Percentiles rank a stretch among this genome's conserved stretches.
Conservation (phyloP, 441 rosid species). For the Erysimum cheiri region DNA sequence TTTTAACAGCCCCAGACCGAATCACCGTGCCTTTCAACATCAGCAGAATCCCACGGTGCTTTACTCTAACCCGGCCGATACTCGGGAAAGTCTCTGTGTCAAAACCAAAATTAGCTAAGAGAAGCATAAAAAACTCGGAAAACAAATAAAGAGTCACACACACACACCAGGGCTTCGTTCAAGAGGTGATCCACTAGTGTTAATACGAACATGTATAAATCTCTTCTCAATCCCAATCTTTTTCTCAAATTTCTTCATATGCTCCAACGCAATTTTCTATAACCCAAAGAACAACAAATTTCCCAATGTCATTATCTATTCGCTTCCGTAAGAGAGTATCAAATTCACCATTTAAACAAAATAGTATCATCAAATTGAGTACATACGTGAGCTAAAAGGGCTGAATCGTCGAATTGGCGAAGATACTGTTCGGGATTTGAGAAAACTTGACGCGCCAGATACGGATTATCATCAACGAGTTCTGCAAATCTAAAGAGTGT, state of each 20-base stretch:
- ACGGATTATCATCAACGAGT: conserved; percentile 67
- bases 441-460: conserved; percentile 66
- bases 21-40: conserved; percentile 92
- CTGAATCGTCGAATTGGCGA: conserved; percentile 71
- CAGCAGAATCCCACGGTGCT: conserved; percentile 82
- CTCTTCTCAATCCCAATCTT: conserved; percentile 66
- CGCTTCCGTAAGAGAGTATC: no score
- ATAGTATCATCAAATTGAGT: background rate
- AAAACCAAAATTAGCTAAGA: conserved; percentile 30
- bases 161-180: conserved; percentile 77
- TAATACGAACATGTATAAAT: conserved; percentile 84
- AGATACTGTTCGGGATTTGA: conserved; percentile 62
- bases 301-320: no score
- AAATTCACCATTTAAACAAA: no score
- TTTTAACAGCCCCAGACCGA: conserved; percentile 86
- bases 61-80: conserved; percentile 90
- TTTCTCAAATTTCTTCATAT: conserved; percentile 55
- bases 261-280: conserved; percentile 59
- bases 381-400: conserved; percentile 81
- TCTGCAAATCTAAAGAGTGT: conserved; percentile 66
- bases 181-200: conserved; percentile 80
- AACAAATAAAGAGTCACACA: no score
- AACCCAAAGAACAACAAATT: no score
- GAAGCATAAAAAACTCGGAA: conserved; percentile 9
- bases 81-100: conserved; percentile 78